A percentile compares a stretch with the other conserved stretches of the same genome.
phyloP scores from a whole-genome alignment of 768 basidiomycete genomes.

The Boletellus ananiceps region DNA sequence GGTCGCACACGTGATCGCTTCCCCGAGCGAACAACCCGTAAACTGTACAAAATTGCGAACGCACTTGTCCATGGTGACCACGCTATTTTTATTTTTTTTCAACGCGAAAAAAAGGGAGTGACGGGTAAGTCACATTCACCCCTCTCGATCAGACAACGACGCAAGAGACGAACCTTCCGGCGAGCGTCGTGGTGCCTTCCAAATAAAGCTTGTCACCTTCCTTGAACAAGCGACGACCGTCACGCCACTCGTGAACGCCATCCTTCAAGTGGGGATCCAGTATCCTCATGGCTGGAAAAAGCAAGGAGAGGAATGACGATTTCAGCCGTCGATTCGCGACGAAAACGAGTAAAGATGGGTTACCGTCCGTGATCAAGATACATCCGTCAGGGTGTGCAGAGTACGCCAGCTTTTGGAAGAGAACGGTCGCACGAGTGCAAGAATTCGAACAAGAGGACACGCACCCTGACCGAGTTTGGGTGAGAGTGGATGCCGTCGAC shows the following conservation, averaged over 20 bases:
- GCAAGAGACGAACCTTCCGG: conserved; percentile 64
- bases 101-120: background rate
- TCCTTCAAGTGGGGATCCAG: conserved; percentile 82
- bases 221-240: conserved; percentile 75
- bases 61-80: conserved; percentile 79
- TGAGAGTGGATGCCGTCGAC: conserved; percentile 91
- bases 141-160: no score
- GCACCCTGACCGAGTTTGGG: conserved; percentile 81
- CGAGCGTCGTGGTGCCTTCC: conserved; percentile 83
- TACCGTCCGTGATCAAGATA: conserved; percentile 87
- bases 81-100: conserved; percentile 36
- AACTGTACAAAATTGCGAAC: conserved; percentile 82
- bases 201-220: conserved; percentile 76
- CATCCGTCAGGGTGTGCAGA: conserved; percentile 80
- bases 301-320: background rate
- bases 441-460: conserved; percentile 21
- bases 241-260: conserved; percentile 85
- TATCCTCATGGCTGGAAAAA: conserved; percentile 66
- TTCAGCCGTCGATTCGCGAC: background rate
- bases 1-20: conserved; percentile 84
- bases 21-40: conserved; percentile 76
- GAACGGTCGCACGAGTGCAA: background rate
- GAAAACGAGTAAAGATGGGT: conserved; percentile 13
- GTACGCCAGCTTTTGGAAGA: conserved; percentile 62
- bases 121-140: no score